Percentiles rank a stretch among this genome's conserved stretches.
These are phyloP conservation scores for Thielaviopsis musarum DNA, from an alignment of 2,329 filamentous ascomycete genomes.

Conservation along the genomic window DNA sequence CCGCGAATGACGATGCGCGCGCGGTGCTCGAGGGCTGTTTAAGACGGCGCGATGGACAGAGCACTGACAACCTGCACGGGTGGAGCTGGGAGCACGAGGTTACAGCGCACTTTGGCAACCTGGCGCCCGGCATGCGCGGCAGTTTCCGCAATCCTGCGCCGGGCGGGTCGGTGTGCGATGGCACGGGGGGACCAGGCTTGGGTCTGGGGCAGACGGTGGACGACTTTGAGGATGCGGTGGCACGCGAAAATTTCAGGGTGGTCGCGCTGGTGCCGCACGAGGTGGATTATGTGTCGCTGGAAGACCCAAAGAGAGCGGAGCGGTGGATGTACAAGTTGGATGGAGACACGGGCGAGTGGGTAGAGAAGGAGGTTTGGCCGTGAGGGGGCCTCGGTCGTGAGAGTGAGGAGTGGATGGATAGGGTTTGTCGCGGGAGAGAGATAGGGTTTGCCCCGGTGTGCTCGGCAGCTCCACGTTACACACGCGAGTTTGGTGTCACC, in stretches of 20 bases:
- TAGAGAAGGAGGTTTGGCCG: conserved; percentile 5
- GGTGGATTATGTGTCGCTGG: conserved; percentile 59
- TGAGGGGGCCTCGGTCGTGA: background rate
- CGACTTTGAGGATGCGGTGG: conserved; percentile 51
- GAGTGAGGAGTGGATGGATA: background rate
- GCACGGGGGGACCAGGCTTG: conserved; percentile 22
- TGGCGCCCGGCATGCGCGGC: conserved; percentile 64
- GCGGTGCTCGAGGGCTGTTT: conserved; percentile 11
- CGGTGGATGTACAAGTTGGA: conserved; percentile 53
- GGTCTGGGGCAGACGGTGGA: conserved; percentile 47
- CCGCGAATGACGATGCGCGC: conserved; percentile 27
- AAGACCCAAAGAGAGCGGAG: conserved; percentile 42
- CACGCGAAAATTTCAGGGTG: conserved; percentile 62
- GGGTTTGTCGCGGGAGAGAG: too few species aligned
- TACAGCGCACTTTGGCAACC: conserved; percentile 78
- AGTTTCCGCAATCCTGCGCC: conserved; percentile 58
- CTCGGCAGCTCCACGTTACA: background rate
- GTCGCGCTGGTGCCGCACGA: conserved; percentile 66
- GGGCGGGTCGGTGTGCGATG: conserved; percentile 36
- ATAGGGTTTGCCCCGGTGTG: background rate
- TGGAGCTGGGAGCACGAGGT: conserved; percentile 74
- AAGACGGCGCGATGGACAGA: conserved; percentile 20
- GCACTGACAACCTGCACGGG: background rate
- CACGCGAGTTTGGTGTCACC: too few species aligned
- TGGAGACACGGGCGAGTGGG: conserved; percentile 14